These are phyloP conservation scores for Neocucurbitaria cava DNA, from an alignment of 2,329 filamentous ascomycete species.

Conservation along the genomic window DNA sequence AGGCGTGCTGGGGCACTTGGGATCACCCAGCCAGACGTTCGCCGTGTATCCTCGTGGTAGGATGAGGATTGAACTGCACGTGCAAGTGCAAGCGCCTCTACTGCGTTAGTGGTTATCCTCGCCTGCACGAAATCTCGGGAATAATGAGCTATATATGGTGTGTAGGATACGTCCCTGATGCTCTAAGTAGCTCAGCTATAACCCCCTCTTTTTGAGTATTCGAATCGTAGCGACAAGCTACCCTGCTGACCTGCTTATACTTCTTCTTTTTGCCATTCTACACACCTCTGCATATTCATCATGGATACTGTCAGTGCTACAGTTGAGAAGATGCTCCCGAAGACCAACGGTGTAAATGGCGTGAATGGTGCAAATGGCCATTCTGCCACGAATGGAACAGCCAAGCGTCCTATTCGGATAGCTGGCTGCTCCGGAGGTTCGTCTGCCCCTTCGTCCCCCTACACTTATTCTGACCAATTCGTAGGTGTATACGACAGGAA, in stretches of 20 bases:
- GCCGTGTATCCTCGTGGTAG: not conserved
- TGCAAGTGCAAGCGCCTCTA: not conserved
- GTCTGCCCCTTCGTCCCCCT: not conserved
- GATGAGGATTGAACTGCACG: not conserved
- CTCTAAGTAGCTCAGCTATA: not conserved
- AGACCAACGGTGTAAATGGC: not conserved
- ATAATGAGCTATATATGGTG: not conserved
- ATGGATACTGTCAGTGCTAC: not conserved
- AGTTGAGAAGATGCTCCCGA: not conserved
- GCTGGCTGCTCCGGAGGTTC: constrained; percentile 30
- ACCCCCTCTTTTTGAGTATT: not conserved
- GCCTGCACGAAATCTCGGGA: not conserved
- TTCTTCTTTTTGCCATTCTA: not conserved
- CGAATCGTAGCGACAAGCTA: not conserved
- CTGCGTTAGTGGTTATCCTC: not conserved
- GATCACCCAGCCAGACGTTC: not conserved
- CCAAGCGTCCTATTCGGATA: constrained; percentile 27
- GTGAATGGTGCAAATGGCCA: not conserved
- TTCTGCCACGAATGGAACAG: constrained; percentile 8
- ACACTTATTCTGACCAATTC: not conserved
- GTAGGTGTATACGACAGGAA: constrained; percentile 27
- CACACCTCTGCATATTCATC: not conserved
- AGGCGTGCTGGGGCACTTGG: constrained; percentile 15
- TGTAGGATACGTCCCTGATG: not conserved
- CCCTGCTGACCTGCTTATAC: not conserved